Evolutionary conservation across 805 yeast species (phyloP).

Genomic region (Zygotorulaspora danielsina): DNA sequence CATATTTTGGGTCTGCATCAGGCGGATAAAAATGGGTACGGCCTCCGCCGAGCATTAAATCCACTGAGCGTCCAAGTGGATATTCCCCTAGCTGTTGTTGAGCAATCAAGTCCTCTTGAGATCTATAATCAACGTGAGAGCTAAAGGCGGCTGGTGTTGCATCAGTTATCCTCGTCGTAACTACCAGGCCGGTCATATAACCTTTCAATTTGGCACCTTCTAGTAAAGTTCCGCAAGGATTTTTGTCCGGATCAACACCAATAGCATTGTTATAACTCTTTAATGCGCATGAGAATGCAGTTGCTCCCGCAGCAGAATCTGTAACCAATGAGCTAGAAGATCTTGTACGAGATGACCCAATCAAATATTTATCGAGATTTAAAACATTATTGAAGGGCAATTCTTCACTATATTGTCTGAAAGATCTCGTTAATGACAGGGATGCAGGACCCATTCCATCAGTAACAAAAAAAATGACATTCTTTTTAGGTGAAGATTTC

Average conservation of each 20-base stretch:
- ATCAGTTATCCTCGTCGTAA: constrained; percentile 87
- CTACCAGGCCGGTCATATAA: constrained; percentile 82
- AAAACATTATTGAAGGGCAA: constrained; percentile 54
- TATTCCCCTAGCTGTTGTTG: constrained; percentile 80
- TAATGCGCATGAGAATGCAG: constrained; percentile 81
- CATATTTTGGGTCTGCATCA: constrained; percentile 28
- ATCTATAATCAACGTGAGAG: constrained; percentile 70
- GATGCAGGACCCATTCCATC: constrained; percentile 97
- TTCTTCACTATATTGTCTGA: constrained; percentile 47
- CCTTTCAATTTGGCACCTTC: constrained; percentile 85
- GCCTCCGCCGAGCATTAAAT: constrained; percentile 88
- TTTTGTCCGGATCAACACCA: constrained; percentile 63
- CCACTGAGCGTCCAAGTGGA: constrained; percentile 74
- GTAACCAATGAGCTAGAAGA: constrained; percentile 75
- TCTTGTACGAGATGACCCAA: constrained; percentile 83
- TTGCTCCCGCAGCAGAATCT: constrained; percentile 97
- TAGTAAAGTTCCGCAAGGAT: constrained; percentile 83
- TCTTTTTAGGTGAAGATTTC: constrained; percentile 45
- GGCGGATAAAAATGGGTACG: constrained; percentile 72
- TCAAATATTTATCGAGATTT: constrained; percentile 59
- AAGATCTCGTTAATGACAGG: constrained; percentile 71
- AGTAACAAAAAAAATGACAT: constrained; percentile 81
- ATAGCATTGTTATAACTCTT: constrained; percentile 89
- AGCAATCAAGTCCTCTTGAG: constrained; percentile 81
- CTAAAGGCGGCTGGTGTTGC: constrained; percentile 94